Percentiles rank a stretch among this genome's conserved stretches.
These are phyloP conservation scores for Tremella fuciformis DNA, from an alignment of 768 basidiomycete species.

Conservation along the genomic window DNA sequence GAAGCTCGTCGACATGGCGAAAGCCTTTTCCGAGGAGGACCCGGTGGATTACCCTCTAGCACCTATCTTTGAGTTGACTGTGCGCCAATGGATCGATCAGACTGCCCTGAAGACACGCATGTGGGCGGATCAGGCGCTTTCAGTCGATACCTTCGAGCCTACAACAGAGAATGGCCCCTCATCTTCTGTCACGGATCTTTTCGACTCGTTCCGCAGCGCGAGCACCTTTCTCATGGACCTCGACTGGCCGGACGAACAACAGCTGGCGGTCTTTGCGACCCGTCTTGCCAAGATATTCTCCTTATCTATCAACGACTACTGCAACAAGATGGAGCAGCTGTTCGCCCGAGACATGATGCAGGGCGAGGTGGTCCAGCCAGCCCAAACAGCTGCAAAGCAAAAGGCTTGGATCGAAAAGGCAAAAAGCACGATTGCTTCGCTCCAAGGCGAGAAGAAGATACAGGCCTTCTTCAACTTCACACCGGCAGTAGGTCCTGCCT, in stretches of 20 bases:
- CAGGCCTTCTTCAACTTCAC: slow-evolving; percentile 88
- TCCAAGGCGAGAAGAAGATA: slow-evolving; percentile 78
- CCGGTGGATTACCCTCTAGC: slow-evolving; percentile 52
- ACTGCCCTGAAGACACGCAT: slow-evolving; percentile 85
- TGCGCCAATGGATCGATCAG: slow-evolving; percentile 80
- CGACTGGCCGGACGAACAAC: slow-evolving; percentile 86
- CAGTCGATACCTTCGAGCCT: slow-evolving; percentile 72
- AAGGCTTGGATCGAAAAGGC: slow-evolving; percentile 55
- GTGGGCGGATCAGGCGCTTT: slow-evolving; percentile 90
- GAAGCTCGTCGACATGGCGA: slow-evolving; percentile 71
- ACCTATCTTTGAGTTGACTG: slow-evolving; percentile 80
- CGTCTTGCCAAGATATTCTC: slow-evolving; percentile 84
- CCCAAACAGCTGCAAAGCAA: slow-evolving; percentile 74
- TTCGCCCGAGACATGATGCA: slow-evolving; percentile 95
- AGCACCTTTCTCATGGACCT: slow-evolving; percentile 82
- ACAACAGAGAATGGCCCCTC: slow-evolving; percentile 77
- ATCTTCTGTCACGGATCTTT: slow-evolving; percentile 95
- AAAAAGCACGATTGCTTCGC: slow-evolving; percentile 56
- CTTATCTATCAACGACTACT: slow-evolving; percentile 88
- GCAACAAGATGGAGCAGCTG: slow-evolving; percentile 75
- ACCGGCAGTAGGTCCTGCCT: slow-evolving; percentile 56
- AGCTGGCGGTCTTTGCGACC: slow-evolving; percentile 85
- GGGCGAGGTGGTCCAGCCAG: slow-evolving; percentile 59
- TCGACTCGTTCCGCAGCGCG: slow-evolving; percentile 87
- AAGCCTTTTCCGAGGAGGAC: slow-evolving; percentile 75